Evolutionary conservation across 208 protist species (phyloP).

Genomic region (Trypanosoma avium): DNA sequence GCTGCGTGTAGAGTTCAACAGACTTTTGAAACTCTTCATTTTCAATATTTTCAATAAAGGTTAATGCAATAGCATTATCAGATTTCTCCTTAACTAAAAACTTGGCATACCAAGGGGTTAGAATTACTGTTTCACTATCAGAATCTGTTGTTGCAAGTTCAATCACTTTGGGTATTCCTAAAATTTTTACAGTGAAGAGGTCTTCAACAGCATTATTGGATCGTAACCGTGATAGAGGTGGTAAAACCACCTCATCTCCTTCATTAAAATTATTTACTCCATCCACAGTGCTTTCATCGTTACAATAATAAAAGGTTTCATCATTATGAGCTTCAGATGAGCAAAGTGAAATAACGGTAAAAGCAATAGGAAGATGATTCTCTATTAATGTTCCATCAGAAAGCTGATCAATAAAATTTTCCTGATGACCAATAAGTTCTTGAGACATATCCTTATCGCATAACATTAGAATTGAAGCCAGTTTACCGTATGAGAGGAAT

Average conservation of each 20-base stretch:
- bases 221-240: conserved; percentile 51
- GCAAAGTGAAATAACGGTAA: conserved; percentile 63
- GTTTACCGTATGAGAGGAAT: conserved; percentile 68
- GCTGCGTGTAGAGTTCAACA: conserved; percentile 39
- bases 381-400: conserved; percentile 43
- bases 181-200: conserved; percentile 39
- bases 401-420: conserved; percentile 35
- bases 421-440: conserved; percentile 34
- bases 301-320: conserved; percentile 59
- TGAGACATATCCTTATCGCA: conserved; percentile 37
- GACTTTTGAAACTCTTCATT: conserved; percentile 48
- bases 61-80: conserved; percentile 39
- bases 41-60: conserved; percentile 58
- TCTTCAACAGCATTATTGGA: conserved; percentile 22
- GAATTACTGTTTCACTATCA: conserved; percentile 47
- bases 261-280: conserved; percentile 27
- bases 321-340: conserved; percentile 52
- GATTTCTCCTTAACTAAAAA: conserved; percentile 49
- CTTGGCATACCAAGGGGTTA: conserved; percentile 63
- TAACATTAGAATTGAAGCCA: conserved; percentile 62
- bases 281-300: conserved; percentile 16
- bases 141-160: conserved; percentile 52
- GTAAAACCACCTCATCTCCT: conserved; percentile 45
- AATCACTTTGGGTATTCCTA: conserved; percentile 75
- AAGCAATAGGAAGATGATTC: conserved; percentile 49